Percentiles rank a stretch among this genome's conserved stretches.
Evolutionary conservation across 1,284 basidiomycete species (phyloP).

Genomic region (Apiotrichum porosum): DNA sequence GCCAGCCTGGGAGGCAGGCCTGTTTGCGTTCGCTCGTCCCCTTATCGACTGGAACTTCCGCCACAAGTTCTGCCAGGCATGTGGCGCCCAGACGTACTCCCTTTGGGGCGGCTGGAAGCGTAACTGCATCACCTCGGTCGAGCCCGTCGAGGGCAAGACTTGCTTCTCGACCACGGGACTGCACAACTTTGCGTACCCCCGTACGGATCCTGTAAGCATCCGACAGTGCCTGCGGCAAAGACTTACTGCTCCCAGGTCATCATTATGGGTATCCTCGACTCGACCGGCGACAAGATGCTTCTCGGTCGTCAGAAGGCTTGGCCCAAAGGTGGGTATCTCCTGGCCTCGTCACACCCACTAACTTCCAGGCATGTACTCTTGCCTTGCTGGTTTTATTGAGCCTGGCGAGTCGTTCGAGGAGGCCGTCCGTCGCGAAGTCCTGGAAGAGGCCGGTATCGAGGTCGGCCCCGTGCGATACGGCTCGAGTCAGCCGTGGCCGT

Average conservation of each 20-base stretch:
- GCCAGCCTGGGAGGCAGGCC: slow-evolving; percentile 55
- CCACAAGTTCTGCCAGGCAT: slow-evolving; percentile 88
- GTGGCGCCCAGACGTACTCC: slow-evolving; percentile 75
- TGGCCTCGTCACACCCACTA: slow-evolving; percentile 3
- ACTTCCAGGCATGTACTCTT: slow-evolving; percentile 63
- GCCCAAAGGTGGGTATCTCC: slow-evolving; percentile 44
- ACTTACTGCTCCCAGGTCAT: slow-evolving; percentile 56
- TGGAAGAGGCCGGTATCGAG: slow-evolving; percentile 88
- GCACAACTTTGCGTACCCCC: slow-evolving; percentile 82
- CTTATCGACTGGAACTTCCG: slow-evolving; percentile 84
- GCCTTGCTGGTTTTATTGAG: slow-evolving; percentile 85
- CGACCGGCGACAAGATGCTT: slow-evolving; percentile 71
- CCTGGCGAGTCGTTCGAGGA: slow-evolving; percentile 95
- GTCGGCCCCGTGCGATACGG: slow-evolving; percentile 75
- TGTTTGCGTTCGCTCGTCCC: slow-evolving; percentile 71
- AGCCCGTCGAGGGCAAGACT: slow-evolving; percentile 28
- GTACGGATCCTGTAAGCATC: slow-evolving; percentile 62
- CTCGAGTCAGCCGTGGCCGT: slow-evolving; percentile 58
- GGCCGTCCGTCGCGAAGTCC: slow-evolving; percentile 84
- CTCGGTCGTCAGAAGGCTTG: slow-evolving; percentile 66
- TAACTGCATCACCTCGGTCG: slow-evolving; percentile 62
- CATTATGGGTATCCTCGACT: slow-evolving; percentile 82
- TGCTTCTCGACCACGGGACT: slow-evolving; percentile 62
- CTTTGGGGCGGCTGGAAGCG: slow-evolving; percentile 97
- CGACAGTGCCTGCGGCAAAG: not conserved